Evolutionary conservation across 2,329 filamentous ascomycete species (phyloP).

Genomic region (Xylaria sp.): DNA sequence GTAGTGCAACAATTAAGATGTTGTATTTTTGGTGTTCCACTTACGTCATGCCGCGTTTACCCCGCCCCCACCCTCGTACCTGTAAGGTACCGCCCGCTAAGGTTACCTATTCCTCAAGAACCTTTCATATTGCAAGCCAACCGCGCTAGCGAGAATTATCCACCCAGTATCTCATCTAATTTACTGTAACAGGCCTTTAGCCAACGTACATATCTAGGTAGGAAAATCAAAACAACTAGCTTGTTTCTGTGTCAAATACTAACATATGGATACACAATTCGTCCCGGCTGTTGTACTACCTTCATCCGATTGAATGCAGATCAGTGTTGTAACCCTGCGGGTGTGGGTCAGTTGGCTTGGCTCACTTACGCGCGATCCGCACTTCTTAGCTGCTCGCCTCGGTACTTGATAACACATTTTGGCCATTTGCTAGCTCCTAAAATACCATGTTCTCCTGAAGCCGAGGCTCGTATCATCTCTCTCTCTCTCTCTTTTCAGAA

Average conservation of each 20-base stretch:
- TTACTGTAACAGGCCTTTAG: too few species aligned
- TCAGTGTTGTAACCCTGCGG: background rate
- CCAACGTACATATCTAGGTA: background rate
- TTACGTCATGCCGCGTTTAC: background rate
- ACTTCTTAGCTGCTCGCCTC: background rate
- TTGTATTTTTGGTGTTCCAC: background rate
- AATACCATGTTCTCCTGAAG: background rate
- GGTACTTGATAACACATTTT: background rate
- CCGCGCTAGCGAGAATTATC: too few species aligned
- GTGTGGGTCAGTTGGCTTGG: background rate
- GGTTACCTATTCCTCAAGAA: too few species aligned
- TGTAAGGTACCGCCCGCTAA: background rate
- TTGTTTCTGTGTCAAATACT: background rate
- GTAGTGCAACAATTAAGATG: background rate
- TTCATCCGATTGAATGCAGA: background rate
- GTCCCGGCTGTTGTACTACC: background rate
- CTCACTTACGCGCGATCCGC: background rate
- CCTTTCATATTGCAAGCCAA: too few species aligned
- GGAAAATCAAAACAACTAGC: background rate
- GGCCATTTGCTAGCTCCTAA: background rate
- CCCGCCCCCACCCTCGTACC: background rate
- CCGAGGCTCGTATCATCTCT: background rate
- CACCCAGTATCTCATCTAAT: too few species aligned
- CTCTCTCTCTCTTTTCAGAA: background rate
- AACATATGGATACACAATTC: too few species aligned